phyloP scores from a whole-genome alignment of 2,329 filamentous ascomycete species.

The Conoideocrella luteorostrata region DNA sequence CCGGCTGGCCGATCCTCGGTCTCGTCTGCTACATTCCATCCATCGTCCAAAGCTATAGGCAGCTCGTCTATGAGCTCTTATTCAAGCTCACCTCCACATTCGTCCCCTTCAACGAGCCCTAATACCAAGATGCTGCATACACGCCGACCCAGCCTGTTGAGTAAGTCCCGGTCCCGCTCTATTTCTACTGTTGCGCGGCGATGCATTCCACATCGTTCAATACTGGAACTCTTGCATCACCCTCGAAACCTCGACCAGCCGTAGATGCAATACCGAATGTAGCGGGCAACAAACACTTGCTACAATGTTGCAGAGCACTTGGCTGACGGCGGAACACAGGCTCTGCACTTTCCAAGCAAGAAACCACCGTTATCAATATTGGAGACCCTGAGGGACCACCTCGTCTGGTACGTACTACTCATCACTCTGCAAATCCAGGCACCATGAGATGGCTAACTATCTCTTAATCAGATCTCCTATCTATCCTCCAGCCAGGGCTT shows the following conservation, averaged over 20 bases:
- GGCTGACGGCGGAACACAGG: slow-evolving; percentile 41
- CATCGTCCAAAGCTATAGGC: slow-evolving; percentile 37
- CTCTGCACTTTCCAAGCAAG: slow-evolving; percentile 63
- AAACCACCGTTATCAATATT: slow-evolving; percentile 76
- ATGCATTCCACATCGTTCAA: neutral
- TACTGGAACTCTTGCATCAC: too few relatives aligned
- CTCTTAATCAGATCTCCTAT: slow-evolving; percentile 71
- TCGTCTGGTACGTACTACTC: slow-evolving; percentile 51
- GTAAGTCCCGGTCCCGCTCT: slow-evolving; percentile 30
- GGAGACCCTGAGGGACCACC: slow-evolving; percentile 67
- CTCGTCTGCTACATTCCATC: slow-evolving; percentile 26
- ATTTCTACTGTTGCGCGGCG: slow-evolving; percentile 12
- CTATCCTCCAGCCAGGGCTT: slow-evolving; percentile 75
- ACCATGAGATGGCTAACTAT: too few relatives aligned
- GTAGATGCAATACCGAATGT: too few relatives aligned
- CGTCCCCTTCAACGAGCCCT: slow-evolving; percentile 50
- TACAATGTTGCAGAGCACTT: slow-evolving; percentile 8
- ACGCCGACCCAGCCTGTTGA: slow-evolving; percentile 56
- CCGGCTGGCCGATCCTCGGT: slow-evolving; percentile 38
- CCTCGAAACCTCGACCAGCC: too few relatives aligned
- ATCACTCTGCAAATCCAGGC: neutral
- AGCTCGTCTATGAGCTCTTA: slow-evolving; percentile 39
- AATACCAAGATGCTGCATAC: slow-evolving; percentile 44
- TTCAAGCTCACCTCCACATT: slow-evolving; percentile 40
- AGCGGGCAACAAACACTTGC: too few relatives aligned